Evolutionary conservation across 345 rosid genomes (phyloP), one percentile per base, ranked within the genome.

Genomic region (Arabidopsis arenosa): DNA sequence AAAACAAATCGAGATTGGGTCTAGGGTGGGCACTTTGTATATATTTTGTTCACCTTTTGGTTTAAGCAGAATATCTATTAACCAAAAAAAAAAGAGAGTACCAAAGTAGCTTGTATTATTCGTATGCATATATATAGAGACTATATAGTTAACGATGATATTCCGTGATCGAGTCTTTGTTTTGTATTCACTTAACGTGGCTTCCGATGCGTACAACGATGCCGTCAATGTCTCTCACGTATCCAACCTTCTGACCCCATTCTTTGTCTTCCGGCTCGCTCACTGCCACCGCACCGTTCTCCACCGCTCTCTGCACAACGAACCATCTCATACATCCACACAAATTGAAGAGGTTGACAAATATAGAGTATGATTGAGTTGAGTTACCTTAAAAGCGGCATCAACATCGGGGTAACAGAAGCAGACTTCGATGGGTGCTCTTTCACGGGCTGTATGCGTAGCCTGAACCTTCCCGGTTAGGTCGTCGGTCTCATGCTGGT

Each of bases 241-340:
- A 89, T 5, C 96, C 97, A 2, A 89, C 96, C 72, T 74, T 91
- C 83, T 93, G 98, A 3, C 93, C 94, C 97, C 98, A 93, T 63
- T 93, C 91, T 72, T 87, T 89, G 58, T 87, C 78, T 83, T 85
- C 93, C 0, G 92, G 98, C 69, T 78, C 10, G 73, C 96, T 88
- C 80, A 88, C 88, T 0, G 87, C 53, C 55, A 68, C 87, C 0
- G 93, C 97, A 1, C 97, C 97, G 8, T 84, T 91, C 77, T 89
- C 96, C 72, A 93, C 90, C 0, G 96, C 98, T 83, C 93, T 87
- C 96, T 89, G 23, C 68, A 77, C 26, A 69, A 73, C 15, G 37
- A 61, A 63, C 23, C 43, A 73, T 58, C 48, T 12, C 36, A 23
- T 23, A 23, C 26, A 23, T 23, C 26, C 26, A 23, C 26, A 23